Percentiles rank a stretch among this genome's conserved stretches.
These are phyloP conservation scores for Fraxinus angustifolia DNA, from an alignment of 305 asterid genomes.

Conservation along the genomic window DNA sequence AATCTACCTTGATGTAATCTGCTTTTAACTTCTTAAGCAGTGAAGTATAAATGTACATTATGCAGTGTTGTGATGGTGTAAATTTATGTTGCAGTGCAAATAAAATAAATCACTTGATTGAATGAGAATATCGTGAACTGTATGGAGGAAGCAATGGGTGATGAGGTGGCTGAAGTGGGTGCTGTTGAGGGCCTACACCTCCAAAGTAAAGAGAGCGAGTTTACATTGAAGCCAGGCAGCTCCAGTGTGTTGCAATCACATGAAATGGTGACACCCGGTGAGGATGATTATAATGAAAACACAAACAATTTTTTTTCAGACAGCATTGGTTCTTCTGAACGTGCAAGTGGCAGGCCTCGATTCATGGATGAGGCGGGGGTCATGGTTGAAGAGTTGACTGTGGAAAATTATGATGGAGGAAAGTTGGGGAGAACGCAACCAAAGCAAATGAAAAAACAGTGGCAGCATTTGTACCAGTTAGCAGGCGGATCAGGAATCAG, in stretches of 20 bases:
- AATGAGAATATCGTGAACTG: slow-evolving; percentile 32
- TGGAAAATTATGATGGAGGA: slow-evolving; percentile 62
- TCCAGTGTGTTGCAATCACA: slow-evolving; percentile 51
- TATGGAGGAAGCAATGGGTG: slow-evolving; percentile 66
- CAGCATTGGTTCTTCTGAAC: slow-evolving; percentile 80
- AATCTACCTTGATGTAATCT: neutral
- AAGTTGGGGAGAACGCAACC: slow-evolving; percentile 54
- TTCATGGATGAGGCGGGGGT: slow-evolving; percentile 62
- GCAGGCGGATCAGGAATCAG: slow-evolving; percentile 45
- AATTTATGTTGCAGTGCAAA: slow-evolving; percentile 26
- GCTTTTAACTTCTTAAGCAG: neutral
- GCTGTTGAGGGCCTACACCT: slow-evolving; percentile 41
- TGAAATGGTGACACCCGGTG: slow-evolving; percentile 66
- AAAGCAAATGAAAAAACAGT: slow-evolving; percentile 33
- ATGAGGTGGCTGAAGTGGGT: slow-evolving; percentile 44
- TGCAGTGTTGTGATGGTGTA: slow-evolving; percentile 12
- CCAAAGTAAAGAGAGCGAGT: slow-evolving; percentile 48
- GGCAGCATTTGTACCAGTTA: slow-evolving; percentile 28
- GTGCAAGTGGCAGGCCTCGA: slow-evolving; percentile 80
- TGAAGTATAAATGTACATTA: slow-evolving; percentile 4
- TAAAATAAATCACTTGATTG: slow-evolving; percentile 23
- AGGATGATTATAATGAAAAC: slow-evolving; percentile 38
- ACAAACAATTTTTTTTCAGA: slow-evolving; percentile 41
- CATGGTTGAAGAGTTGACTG: slow-evolving; percentile 79
- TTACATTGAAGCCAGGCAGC: slow-evolving; percentile 50